phyloP scores from a whole-genome alignment of 1,139 yeast genomes.

The Waltiozyma sp. region DNA sequence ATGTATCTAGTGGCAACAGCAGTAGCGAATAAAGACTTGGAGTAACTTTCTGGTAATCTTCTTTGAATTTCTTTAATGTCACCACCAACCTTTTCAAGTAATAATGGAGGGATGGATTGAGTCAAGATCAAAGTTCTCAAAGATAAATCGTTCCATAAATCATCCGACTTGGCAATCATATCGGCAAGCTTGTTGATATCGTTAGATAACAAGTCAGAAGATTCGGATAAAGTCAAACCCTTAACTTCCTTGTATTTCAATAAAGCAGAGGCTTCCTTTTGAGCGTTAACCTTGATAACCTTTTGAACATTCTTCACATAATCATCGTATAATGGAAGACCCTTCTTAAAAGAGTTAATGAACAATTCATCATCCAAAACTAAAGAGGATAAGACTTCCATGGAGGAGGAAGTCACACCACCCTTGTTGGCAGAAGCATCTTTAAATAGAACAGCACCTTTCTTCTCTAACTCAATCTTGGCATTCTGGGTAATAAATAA shows the following conservation, averaged over 20 bases:
- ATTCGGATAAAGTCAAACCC: slow-evolving; percentile 56
- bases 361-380: slow-evolving; percentile 83
- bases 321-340: slow-evolving; percentile 66
- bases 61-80: slow-evolving; percentile 56
- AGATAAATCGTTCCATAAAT: slow-evolving; percentile 74
- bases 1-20: slow-evolving; percentile 84
- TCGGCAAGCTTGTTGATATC: slow-evolving; percentile 86
- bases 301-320: slow-evolving; percentile 80
- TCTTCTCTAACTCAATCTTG: slow-evolving; percentile 71
- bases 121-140: slow-evolving; percentile 69
- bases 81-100: slow-evolving; percentile 59
- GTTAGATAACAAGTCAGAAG: slow-evolving; percentile 76
- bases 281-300: slow-evolving; percentile 68
- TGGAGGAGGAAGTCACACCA: slow-evolving; percentile 94
- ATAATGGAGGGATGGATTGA: slow-evolving; percentile 69
- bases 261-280: slow-evolving; percentile 73
- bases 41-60: slow-evolving; percentile 80
- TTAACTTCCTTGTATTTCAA: slow-evolving; percentile 53
- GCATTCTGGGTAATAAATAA: slow-evolving; percentile 92
- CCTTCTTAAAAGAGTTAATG: slow-evolving; percentile 35
- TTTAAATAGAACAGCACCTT: slow-evolving; percentile 80
- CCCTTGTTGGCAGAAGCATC: slow-evolving; percentile 98
- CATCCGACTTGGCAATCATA: slow-evolving; percentile 73
- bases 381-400: slow-evolving; percentile 90
- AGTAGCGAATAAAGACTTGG: slow-evolving; percentile 85